Evolutionary conservation across 805 yeast genomes (phyloP).

Genomic region (Candida wancherniae): DNA sequence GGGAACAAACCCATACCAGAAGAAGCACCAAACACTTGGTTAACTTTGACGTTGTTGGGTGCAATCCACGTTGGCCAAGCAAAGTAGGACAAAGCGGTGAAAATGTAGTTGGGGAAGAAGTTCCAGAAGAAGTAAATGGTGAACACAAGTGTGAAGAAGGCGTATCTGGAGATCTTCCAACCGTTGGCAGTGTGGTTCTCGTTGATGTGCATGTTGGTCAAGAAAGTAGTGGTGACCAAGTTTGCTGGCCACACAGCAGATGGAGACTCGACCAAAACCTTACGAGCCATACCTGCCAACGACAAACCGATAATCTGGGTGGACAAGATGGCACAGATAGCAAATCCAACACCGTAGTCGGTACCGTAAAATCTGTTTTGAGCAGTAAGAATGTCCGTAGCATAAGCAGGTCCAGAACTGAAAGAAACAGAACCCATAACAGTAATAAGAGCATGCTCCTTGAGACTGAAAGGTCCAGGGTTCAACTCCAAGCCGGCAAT

Average conservation of each 20-base stretch:
- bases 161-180: slow-evolving; percentile 44
- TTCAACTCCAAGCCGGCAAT: slow-evolving; percentile 38
- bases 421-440: slow-evolving; percentile 47
- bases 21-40: slow-evolving; percentile 58
- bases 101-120: slow-evolving; percentile 34
- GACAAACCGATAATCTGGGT: slow-evolving; percentile 66
- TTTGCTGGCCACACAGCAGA: slow-evolving; percentile 70
- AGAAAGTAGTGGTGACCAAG: slow-evolving; percentile 54
- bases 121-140: slow-evolving; percentile 6
- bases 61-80: slow-evolving; percentile 65
- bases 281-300: slow-evolving; percentile 57
- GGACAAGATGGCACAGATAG: slow-evolving; percentile 46
- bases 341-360: slow-evolving; percentile 50
- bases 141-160: slow-evolving; percentile 4
- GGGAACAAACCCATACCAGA: slow-evolving; percentile 65
- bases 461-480: slow-evolving; percentile 58
- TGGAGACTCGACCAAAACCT: slow-evolving; percentile 57
- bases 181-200: slow-evolving; percentile 53
- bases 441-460: slow-evolving; percentile 56
- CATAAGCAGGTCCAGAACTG: slow-evolving; percentile 46
- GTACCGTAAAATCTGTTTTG: slow-evolving; percentile 44
- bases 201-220: slow-evolving; percentile 47
- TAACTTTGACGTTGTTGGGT: slow-evolving; percentile 56
- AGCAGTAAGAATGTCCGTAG: slow-evolving; percentile 53
- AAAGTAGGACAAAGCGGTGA: slow-evolving; percentile 54